phyloP scores from a whole-genome alignment of 805 yeast genomes.

The Lachancea dasiensis region DNA sequence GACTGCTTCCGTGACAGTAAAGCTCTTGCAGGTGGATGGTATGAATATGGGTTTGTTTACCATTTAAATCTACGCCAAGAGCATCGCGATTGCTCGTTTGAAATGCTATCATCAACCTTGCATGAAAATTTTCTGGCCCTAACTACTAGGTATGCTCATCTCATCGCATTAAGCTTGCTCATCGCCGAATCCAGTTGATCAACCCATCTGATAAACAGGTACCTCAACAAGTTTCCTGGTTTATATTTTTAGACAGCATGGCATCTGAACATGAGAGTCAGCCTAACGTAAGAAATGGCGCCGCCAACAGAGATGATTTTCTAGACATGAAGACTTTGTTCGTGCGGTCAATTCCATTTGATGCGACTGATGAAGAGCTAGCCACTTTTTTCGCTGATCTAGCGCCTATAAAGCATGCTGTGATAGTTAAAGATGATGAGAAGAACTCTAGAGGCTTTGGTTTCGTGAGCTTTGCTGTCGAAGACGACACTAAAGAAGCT shows the following conservation, averaged over 20 bases:
- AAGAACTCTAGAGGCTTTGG: slow-evolving; percentile 90
- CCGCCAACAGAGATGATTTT: slow-evolving; percentile 16
- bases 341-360: slow-evolving; percentile 77
- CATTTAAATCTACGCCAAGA: neutral
- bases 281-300: neutral
- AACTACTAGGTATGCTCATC: slow-evolving; percentile 11
- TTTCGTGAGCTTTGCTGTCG: slow-evolving; percentile 80
- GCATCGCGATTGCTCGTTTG: neutral
- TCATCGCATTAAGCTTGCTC: slow-evolving; percentile 18
- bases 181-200: slow-evolving; percentile 1
- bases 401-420: slow-evolving; percentile 94
- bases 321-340: slow-evolving; percentile 57
- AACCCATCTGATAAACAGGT: too few relatives aligned
- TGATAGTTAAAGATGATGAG: slow-evolving; percentile 72
- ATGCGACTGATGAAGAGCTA: slow-evolving; percentile 75
- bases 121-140: slow-evolving; percentile 4
- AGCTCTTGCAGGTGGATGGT: too few relatives aligned
- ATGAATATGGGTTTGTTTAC: neutral
- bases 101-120: slow-evolving; percentile 8
- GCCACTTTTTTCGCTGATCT: slow-evolving; percentile 83
- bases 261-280: neutral
- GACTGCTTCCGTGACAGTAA: too few relatives aligned
- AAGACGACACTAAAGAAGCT: slow-evolving; percentile 79
- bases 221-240: neutral
- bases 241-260: neutral